Evolutionary conservation across 306 rosid species (phyloP), one percentile per base, ranked within the genome.

Genomic region (Hippophae gyantsensis): DNA sequence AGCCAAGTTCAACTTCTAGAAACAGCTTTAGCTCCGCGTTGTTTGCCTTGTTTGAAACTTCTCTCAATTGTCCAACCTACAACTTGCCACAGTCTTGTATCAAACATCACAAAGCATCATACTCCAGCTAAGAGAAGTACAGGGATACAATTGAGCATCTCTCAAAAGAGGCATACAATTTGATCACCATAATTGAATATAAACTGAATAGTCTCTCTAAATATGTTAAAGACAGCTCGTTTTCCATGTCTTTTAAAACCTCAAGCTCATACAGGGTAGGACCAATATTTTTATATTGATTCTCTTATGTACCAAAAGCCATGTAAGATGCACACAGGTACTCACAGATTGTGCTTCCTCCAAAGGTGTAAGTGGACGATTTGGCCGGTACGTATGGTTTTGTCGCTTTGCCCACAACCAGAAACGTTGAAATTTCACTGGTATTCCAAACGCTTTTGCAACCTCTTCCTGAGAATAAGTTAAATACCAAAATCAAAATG

Each of bases 341-440:
- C 58, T 79, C 81, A 89, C 95, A 46, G 86, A 76, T 75, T 84
- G 95, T 58, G 80, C 52, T 86, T 89, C 97, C 74, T 89, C 95
- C 60, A 74, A 13, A 63, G 68, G 75, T 23, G 92, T 86, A 79
- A 89, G 59, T 65, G 89, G 97, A 44, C 97, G 80, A 58, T 78
- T 78, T 63, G 95, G 97, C 63, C 97, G 85, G 67, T 86, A 89
- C 3, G 97, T 86, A 61, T 86, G 84, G 74, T 89, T 89, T 67
- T 76, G 83, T 14, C 95, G 95, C 83, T 80, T 80, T 18, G 84
- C 93, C 95, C 95, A 89, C 53, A 82, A 56, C 97, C 97, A 89
- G 77, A 78, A 89, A 42, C 95, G 95, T 74, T 84, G 93, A 81
- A 86, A 73, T 63, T 89, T 89, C 65, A 89, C 77, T 48, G 95